phyloP scores from a whole-genome alignment of 2,329 filamentous ascomycete species.

The Sarocladium oryzae region DNA sequence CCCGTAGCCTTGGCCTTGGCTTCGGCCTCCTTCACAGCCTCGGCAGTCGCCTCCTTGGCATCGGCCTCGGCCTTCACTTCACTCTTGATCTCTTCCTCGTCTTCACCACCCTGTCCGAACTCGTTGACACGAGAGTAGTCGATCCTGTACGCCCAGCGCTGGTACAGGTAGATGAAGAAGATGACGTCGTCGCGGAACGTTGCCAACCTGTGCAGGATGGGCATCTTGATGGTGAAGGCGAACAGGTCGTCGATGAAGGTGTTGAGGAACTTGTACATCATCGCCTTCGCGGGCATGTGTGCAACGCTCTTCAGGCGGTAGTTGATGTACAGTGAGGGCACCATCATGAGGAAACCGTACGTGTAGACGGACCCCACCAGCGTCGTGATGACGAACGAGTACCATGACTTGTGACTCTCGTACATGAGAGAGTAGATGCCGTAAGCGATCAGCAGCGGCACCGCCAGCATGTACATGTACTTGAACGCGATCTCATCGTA shows the following conservation, averaged over 20 bases:
- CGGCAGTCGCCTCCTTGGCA: constrained; percentile 31
- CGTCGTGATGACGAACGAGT: constrained; percentile 90
- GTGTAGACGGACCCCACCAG: constrained; percentile 95
- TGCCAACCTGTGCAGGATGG: constrained; percentile 81
- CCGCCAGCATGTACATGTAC: constrained; percentile 89
- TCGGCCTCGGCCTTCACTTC: constrained; percentile 26
- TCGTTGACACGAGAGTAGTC: constrained; percentile 94
- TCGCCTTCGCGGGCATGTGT: constrained; percentile 92
- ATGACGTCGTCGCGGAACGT: constrained; percentile 94
- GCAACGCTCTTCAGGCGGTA: constrained; percentile 93
- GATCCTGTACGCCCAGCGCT: constrained; percentile 84
- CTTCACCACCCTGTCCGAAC: constrained; percentile 97
- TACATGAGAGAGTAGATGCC: constrained; percentile 88
- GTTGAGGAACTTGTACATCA: constrained; percentile 98
- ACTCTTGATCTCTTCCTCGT: constrained; percentile 50
- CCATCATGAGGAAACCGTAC: constrained; percentile 99
- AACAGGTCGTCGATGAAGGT: constrained; percentile 99
- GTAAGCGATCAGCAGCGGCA: constrained; percentile 83
- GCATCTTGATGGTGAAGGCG: constrained; percentile 99
- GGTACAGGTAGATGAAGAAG: constrained; percentile 97
- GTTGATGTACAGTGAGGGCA: constrained; percentile 96
- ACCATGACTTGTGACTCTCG: constrained; percentile 96
- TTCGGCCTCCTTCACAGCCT: constrained; percentile 29
- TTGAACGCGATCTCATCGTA: constrained; percentile 97
- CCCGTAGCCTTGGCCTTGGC: constrained; percentile 36